Evolutionary conservation across 192 early-diverging fungal species (phyloP).

Genomic region (Backusella macrospora): DNA sequence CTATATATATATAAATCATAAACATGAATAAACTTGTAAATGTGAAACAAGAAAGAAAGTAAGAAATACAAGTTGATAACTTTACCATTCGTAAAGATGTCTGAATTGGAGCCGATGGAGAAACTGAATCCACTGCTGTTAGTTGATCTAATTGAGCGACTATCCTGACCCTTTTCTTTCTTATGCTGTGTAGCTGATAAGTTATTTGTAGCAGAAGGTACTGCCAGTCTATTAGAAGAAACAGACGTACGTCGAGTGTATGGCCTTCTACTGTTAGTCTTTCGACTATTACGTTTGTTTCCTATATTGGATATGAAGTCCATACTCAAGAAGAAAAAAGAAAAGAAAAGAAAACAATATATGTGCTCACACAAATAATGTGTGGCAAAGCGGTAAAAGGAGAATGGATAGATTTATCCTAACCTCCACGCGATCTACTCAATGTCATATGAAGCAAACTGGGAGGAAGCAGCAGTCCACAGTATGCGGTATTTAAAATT

Average conservation of each 20-base stretch:
- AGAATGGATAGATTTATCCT: conserved; percentile 10
- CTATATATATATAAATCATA: not conserved
- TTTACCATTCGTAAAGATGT: conserved; percentile 4
- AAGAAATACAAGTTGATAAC: not conserved
- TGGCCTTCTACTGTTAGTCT: conserved; percentile 16
- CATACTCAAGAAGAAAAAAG: not conserved
- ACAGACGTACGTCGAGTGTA: conserved; percentile 18
- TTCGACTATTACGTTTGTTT: conserved; percentile 19
- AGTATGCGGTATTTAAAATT: not conserved
- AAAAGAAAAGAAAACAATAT: not conserved
- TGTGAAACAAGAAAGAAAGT: not conserved
- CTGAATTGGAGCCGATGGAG: not conserved
- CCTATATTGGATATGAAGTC: conserved; percentile 23
- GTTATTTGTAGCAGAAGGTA: not conserved
- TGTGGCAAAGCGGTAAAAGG: conserved; percentile 6
- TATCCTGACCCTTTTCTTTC: not conserved
- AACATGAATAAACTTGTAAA: not conserved
- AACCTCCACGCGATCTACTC: conserved; percentile 3
- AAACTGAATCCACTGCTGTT: conserved; percentile 12
- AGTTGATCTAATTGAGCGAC: conserved; percentile 4
- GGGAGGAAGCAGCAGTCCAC: not conserved
- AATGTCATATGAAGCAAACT: conserved; percentile 14
- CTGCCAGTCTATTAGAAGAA: conserved; percentile 1
- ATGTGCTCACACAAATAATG: not conserved
- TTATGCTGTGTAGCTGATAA: not conserved